Conservation (phyloP, 2,329 filamentous ascomycete species). For the Aureobasidium sp. region DNA sequence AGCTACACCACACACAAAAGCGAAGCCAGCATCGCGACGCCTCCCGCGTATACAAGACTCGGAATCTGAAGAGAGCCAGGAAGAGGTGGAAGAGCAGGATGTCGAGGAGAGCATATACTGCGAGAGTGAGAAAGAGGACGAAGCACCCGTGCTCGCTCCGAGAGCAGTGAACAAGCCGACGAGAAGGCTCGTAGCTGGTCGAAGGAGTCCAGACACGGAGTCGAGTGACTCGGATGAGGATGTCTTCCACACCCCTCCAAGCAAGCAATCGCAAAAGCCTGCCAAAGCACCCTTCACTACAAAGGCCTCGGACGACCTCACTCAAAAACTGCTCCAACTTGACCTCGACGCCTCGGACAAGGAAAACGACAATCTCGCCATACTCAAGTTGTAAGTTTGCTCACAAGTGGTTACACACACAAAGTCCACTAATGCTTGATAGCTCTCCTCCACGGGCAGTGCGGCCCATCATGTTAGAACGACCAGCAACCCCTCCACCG, state of each 20-base stretch:
- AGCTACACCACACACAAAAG: constrained; percentile 5
- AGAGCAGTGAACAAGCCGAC: not conserved
- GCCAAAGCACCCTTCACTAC: not conserved
- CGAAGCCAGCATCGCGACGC: not conserved
- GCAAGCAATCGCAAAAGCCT: not conserved
- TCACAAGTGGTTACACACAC: not conserved
- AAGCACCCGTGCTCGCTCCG: not conserved
- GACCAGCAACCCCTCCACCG: constrained; percentile 32
- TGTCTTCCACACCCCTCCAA: constrained; percentile 5
- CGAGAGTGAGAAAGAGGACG: constrained; percentile 17
- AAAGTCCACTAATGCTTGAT: not conserved
- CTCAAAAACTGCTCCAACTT: not conserved
- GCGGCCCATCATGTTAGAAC: not conserved
- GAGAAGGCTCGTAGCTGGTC: not conserved
- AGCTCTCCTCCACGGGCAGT: constrained; percentile 9
- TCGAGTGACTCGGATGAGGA: constrained; percentile 7
- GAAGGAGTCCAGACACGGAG: not conserved
- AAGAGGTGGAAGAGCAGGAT: constrained; percentile 20
- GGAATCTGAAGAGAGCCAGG: not conserved
- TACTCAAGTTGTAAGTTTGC: constrained; percentile 19
- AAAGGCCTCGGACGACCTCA: not conserved
- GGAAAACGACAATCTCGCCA: constrained; percentile 20
- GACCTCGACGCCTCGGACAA: constrained; percentile 21
- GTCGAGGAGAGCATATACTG: constrained; percentile 29
- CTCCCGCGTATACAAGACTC: not conserved